phyloP scores from a whole-genome alignment of 148 eudicot genomes.

The Vaccinium darrowii region DNA sequence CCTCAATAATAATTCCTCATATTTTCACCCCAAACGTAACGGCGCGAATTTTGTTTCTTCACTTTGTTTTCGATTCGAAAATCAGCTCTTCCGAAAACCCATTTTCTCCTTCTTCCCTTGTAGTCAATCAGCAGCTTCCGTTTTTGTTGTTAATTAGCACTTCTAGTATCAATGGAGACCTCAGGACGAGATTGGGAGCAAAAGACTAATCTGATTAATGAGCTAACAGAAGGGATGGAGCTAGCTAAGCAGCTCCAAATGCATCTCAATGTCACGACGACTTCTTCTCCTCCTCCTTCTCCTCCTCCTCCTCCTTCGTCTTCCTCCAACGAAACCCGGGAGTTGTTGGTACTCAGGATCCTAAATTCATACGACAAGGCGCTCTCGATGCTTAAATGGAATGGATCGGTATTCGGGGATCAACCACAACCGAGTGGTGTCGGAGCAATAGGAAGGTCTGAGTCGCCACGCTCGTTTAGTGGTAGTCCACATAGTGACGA shows the following conservation, averaged over 20 bases:
- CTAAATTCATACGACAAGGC: conserved; percentile 32
- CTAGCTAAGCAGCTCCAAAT: conserved; percentile 38
- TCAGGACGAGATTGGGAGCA: conserved; percentile 14
- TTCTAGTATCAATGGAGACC: conserved; percentile 22
- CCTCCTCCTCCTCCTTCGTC: conserved; percentile 25
- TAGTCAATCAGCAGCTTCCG: background rate
- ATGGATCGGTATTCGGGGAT: conserved; percentile 5
- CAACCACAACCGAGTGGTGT: background rate
- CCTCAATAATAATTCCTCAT: background rate
- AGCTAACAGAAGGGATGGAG: conserved; percentile 42
- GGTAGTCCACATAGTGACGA: conserved; percentile 37
- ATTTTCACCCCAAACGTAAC: background rate
- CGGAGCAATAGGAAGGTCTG: conserved; percentile 8
- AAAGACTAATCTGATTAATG: conserved; percentile 21
- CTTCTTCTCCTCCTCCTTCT: background rate
- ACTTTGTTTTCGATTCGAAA: background rate
- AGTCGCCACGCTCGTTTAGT: conserved; percentile 28
- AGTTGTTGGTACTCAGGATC: conserved; percentile 30
- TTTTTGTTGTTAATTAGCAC: background rate
- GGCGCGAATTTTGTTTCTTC: background rate
- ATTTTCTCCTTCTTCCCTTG: background rate
- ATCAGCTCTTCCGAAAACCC: background rate
- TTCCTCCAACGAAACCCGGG: conserved; percentile 18
- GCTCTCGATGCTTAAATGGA: conserved; percentile 25
- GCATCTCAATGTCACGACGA: conserved; percentile 26